A percentile compares a stretch with the other conserved stretches of the same genome.
Evolutionary conservation across 164 flowering plant genomes (phyloP).

Genomic region (Vitis vinifera): DNA sequence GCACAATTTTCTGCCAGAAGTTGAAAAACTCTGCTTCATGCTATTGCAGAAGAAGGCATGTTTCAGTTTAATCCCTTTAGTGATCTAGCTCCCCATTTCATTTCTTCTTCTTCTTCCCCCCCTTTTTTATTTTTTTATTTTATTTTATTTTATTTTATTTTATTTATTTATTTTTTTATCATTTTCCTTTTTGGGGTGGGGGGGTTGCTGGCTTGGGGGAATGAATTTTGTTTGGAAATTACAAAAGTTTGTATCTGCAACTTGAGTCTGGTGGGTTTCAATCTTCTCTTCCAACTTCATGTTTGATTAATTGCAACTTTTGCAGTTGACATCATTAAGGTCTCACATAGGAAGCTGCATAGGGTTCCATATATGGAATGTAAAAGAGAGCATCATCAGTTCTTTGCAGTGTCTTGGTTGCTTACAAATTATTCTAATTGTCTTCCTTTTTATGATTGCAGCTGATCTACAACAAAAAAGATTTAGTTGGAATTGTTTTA

Average conservation of each 20-base stretch:
- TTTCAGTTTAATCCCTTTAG: background rate
- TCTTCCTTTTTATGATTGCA: conserved; percentile 33
- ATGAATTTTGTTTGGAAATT: too few species aligned
- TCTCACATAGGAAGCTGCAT: background rate
- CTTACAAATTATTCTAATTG: background rate
- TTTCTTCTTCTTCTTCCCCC: too few species aligned
- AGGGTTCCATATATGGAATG: background rate
- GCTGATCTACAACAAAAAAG: conserved; percentile 69
- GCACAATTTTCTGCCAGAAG: conserved; percentile 67
- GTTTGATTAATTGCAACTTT: too few species aligned
- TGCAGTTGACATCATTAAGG: background rate
- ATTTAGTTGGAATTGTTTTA: conserved; percentile 77
- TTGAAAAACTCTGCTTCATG: conserved; percentile 74
- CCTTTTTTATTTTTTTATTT: too few species aligned
- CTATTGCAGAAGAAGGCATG: conserved; percentile 80
- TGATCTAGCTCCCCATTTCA: background rate
- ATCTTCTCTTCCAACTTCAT: too few species aligned
- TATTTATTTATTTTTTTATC: too few species aligned
- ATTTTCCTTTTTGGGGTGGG: too few species aligned
- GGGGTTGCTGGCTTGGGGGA: too few species aligned
- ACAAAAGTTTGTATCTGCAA: too few species aligned
- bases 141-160: too few species aligned
- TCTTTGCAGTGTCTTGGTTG: background rate
- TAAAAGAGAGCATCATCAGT: background rate
- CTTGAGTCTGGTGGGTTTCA: too few species aligned